Base-by-base conservation (phyloP, 495 filamentous ascomycete genomes). In the Aspergillus conjunctus region DNA sequence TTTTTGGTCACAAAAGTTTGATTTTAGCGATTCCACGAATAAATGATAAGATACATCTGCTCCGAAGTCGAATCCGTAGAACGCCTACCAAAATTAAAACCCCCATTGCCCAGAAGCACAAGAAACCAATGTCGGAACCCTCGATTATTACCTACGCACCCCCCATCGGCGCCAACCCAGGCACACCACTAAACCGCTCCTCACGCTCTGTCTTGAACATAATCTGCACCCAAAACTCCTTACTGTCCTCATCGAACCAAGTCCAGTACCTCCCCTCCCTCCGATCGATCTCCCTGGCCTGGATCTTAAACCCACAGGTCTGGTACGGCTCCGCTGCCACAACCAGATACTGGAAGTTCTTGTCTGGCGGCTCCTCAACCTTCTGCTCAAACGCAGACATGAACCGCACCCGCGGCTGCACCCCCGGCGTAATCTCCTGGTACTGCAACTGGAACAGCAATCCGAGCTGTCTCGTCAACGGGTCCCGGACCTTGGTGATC, bases 141-240 rank as follows among this genome's bases (percentile, higher is more conserved):
- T n/a, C n/a, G n/a, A n/a, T n/a, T n/a, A n/a, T n/a, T n/a, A n/a
- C n/a, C 18, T 33, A 61, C 20, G 21, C 14, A 14, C 22, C 7
- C 6, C 59, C 63, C 67, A 72, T 63, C n/a, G 89, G 86, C 14
- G 89, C 92, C 73, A 98, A 77, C 22, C 94, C 94, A 11, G 94
- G 94, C 53, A 97, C 95, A 69, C 91, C 92, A 68, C 87, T 90
- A 71, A 95, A 98, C 62, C 94, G 79, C 83, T 98, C 94, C 80
- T 98, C 94, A 54, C 94, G 84, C 81, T 99, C 94, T 41, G 95
- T 98, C 85, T 97, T 93, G 79, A 98, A 99, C 83, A 97, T 91
- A 54, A 99, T 83, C 81, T 98, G 94, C n/a, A 97, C 81, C 90
- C 92, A 98, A 69, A 96, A 98, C 79, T 98, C 93, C 83, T 98